Conservation (phyloP, 129 eudicot genomes). For the Arctium minus region DNA sequence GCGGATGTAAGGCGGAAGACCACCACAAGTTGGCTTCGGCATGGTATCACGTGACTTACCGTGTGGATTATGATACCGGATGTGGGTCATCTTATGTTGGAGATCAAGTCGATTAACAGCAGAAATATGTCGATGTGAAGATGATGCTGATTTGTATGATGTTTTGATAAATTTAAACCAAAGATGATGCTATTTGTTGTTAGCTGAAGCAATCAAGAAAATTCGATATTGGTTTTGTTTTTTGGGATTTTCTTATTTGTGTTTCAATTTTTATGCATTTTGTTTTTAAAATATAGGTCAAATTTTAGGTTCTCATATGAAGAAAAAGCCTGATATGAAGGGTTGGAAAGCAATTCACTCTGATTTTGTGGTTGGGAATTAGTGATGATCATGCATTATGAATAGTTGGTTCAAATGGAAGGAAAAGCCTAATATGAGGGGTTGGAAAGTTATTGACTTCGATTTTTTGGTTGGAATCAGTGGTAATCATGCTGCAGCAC, state of each 20-base stretch:
- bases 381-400: neutral
- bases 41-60: conserved; percentile 88
- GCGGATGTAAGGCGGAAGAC: conserved; percentile 41
- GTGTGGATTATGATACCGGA: conserved; percentile 43
- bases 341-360: neutral
- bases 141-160: conserved; percentile 6
- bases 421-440: no score
- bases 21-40: conserved; percentile 67
- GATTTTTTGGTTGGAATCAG: conserved; percentile 26
- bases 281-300: no score
- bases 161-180: conserved; percentile 7
- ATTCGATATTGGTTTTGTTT: no score
- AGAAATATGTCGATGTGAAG: conserved; percentile 23
- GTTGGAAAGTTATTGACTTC: no score
- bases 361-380: neutral
- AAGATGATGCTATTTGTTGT: neutral
- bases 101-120: conserved; percentile 44
- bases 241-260: no score
- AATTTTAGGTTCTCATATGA: neutral
- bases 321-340: neutral
- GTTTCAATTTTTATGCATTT: no score
- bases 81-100: conserved; percentile 63
- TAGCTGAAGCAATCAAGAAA: no score
- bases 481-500: conserved; percentile 99
- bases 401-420: no score